Evolutionary conservation across 495 filamentous ascomycete species (phyloP).

Genomic region (Aspergillus sclerotioniger): DNA sequence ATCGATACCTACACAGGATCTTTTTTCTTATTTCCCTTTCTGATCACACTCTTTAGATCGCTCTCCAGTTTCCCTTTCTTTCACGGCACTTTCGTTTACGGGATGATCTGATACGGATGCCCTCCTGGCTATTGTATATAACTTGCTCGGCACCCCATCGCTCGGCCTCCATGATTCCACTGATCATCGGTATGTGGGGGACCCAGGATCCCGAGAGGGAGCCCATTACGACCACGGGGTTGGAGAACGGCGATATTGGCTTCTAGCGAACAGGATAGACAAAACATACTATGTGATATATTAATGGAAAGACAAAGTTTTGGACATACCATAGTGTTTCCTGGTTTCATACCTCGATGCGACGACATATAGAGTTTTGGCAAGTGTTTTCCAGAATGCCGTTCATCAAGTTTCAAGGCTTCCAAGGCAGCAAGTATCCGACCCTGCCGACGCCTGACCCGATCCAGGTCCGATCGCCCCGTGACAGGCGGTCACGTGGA

Average conservation of each 20-base stretch:
- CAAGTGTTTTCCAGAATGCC: too few species aligned
- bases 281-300: background rate
- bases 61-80: background rate
- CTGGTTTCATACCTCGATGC: too few species aligned
- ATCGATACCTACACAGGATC: background rate
- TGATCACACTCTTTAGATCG: background rate
- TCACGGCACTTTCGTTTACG: background rate
- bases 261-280: constrained; percentile 1
- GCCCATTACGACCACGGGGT: constrained; percentile 2
- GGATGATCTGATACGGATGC: background rate
- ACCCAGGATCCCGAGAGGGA: background rate
- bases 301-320: background rate
- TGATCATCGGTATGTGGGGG: background rate
- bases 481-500: too few species aligned
- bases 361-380: too few species aligned
- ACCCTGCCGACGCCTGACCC: too few species aligned
- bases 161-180: background rate
- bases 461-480: too few species aligned
- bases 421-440: too few species aligned
- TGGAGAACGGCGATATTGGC: background rate
- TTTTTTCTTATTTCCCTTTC: too few species aligned
- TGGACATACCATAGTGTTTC: too few species aligned
- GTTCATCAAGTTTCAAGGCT: too few species aligned
- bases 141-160: background rate
- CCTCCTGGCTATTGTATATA: constrained; percentile 5